Evolutionary conservation across 208 protist genomes (phyloP).

Genomic region (Jaenimonas drosophilae): DNA sequence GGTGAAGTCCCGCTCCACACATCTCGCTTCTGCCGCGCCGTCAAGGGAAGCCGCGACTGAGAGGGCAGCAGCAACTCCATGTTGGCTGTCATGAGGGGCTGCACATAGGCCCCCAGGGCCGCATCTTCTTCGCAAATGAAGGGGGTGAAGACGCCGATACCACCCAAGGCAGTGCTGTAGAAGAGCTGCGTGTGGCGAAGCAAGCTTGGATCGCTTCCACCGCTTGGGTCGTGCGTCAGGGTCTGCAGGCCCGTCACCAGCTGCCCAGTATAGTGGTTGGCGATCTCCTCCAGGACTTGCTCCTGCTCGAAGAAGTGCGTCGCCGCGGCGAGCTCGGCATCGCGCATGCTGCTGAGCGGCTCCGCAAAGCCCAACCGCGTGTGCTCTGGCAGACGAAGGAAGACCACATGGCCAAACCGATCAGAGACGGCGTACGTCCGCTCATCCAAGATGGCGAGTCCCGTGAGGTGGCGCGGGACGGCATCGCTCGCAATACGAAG

Average conservation of each 20-base stretch:
- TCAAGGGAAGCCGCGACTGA: slow-evolving; percentile 2
- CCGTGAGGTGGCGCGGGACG: slow-evolving; percentile 54
- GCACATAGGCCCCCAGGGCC: slow-evolving; percentile 50
- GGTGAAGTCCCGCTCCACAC: too few relatives aligned
- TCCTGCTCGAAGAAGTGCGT: slow-evolving; percentile 20
- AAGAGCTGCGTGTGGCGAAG: slow-evolving; percentile 32
- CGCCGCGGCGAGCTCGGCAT: slow-evolving; percentile 35
- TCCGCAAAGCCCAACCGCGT: slow-evolving; percentile 54
- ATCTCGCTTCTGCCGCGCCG: neutral
- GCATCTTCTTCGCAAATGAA: slow-evolving; percentile 65
- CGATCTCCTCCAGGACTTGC: slow-evolving; percentile 56
- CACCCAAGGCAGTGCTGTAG: slow-evolving; percentile 65
- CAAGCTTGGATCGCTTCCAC: slow-evolving; percentile 25
- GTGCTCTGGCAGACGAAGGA: slow-evolving; percentile 43
- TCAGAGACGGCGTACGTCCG: slow-evolving; percentile 62
- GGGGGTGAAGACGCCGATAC: slow-evolving; percentile 56
- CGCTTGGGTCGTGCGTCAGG: slow-evolving; percentile 33
- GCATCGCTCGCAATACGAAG: slow-evolving; percentile 46
- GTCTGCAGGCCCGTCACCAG: slow-evolving; percentile 50
- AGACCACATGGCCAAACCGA: slow-evolving; percentile 54
- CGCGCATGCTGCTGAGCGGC: slow-evolving; percentile 33
- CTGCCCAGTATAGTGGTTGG: slow-evolving; percentile 50
- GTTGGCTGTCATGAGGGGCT: slow-evolving; percentile 40
- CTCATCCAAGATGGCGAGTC: slow-evolving; percentile 46
- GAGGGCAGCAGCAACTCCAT: slow-evolving; percentile 19